Evolutionary conservation across 2,329 filamentous ascomycete genomes (phyloP), one percentile per base, ranked within the genome.

Genomic region (Curvularia spicifera): DNA sequence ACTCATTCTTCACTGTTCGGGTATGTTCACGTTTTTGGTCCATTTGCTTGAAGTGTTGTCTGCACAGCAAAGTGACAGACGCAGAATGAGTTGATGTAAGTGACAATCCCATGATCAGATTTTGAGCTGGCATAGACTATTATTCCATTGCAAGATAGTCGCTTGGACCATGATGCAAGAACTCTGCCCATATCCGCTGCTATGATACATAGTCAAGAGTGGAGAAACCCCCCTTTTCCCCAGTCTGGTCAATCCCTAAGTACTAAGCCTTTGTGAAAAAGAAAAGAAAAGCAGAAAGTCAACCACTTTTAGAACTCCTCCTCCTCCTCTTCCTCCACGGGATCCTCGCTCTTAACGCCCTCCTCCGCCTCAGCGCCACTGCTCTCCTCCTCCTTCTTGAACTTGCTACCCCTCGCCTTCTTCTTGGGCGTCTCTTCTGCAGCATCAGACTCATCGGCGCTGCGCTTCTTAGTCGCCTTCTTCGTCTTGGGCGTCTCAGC

Each of bases 341-440:
- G 18, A 18, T 18, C 18, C 18, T 18, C 18, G 18, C 1, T 18
- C 2, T 18, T 42, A 42, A 13, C 18, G 5, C 4, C 18, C 4
- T 22, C 22, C n/a, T 15, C 51, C 6, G 31, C 29, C 0, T 24
- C 37, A 3, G 61, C 59, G 2, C 46, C 47, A 42, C 57, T 51
- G 2, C 15, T 43, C 8, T 20, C 47, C 10, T 43, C 46, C 28
- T 47, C 29, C 28, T 31, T 31, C 28, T 31, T 10, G 7, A 9
- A 4, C 9, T 7, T 31, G 5, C 28, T 10, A 31, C 28, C 28
- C 28, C 28, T 31, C 24, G 24, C 35, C 31, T 53, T 44, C 26
- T 59, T 43, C 49, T 45, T 48, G 9, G 57, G 59, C 43, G 44
- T 59, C 24, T 42, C 50, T n/a, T 12, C 18, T 40, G 22, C 59